Percentiles rank a stretch among this genome's conserved stretches.
phyloP scores from a whole-genome alignment of 1,139 yeast genomes.

The Nakaseomyces delphensis region DNA sequence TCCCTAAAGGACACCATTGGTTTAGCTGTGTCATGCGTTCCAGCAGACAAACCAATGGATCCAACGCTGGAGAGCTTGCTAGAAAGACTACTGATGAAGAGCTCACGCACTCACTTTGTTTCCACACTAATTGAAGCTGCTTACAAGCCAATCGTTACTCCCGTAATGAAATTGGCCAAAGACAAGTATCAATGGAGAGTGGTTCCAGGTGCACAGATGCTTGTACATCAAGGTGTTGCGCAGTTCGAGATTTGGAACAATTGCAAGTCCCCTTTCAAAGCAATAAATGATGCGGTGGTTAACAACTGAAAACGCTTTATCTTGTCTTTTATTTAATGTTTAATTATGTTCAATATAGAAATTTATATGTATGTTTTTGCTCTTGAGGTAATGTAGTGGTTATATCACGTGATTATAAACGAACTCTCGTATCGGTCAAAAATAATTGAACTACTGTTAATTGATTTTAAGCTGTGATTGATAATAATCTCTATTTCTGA shows the following conservation, averaged over 20 bases:
- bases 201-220: slow-evolving; percentile 83
- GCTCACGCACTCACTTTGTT: slow-evolving; percentile 31
- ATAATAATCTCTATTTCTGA: too few species aligned
- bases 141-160: slow-evolving; percentile 79
- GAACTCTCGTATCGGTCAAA: too few species aligned
- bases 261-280: slow-evolving; percentile 50
- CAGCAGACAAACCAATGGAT: slow-evolving; percentile 76
- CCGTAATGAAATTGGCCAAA: slow-evolving; percentile 68
- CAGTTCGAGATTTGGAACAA: slow-evolving; percentile 82
- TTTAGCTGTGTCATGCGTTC: slow-evolving; percentile 75
- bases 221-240: slow-evolving; percentile 83
- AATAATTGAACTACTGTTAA: too few species aligned
- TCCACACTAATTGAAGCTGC: slow-evolving; percentile 82
- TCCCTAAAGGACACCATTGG: slow-evolving; percentile 37
- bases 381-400: background rate
- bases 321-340: background rate
- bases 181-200: slow-evolving; percentile 58
- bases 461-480: too few species aligned
- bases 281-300: slow-evolving; percentile 52
- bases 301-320: background rate
- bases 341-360: background rate
- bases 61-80: slow-evolving; percentile 40
- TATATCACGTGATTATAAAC: background rate
- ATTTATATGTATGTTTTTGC: background rate
- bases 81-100: slow-evolving; percentile 39